Conservation (phyloP, 1,284 basidiomycete species). For the Sanghuangporus sanghuang region DNA sequence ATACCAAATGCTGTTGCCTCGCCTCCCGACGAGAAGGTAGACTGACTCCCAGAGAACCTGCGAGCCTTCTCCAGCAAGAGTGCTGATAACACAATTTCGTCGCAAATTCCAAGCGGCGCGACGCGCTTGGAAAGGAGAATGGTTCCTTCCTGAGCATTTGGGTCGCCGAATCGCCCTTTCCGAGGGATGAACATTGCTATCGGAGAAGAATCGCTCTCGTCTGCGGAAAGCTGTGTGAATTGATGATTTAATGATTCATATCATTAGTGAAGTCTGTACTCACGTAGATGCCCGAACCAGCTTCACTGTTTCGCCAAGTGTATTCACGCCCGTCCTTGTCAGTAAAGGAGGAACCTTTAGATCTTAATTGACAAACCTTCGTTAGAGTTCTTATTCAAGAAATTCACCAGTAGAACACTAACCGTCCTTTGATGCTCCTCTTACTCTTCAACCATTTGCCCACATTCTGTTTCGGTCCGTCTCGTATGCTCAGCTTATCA, state of each 20-base stretch:
- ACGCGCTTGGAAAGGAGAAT: neutral
- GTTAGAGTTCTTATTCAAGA: neutral
- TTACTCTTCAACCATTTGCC: conserved; percentile 7
- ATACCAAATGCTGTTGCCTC: neutral
- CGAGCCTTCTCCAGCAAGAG: conserved; percentile 8
- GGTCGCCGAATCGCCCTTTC: neutral
- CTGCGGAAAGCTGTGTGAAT: neutral
- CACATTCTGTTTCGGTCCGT: neutral
- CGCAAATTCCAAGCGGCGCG: neutral
- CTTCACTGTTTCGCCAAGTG: neutral
- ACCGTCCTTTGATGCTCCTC: neutral
- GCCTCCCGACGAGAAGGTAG: neutral
- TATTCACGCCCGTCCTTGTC: neutral
- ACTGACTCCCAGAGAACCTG: neutral
- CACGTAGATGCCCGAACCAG: neutral
- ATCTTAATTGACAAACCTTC: neutral
- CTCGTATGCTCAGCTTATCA: conserved; percentile 4
- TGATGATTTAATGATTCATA: neutral
- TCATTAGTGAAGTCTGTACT: neutral
- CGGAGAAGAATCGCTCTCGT: neutral
- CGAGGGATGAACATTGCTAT: conserved; percentile 5
- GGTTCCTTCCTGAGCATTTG: neutral
- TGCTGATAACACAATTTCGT: conserved; percentile 1
- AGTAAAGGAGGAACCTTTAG: neutral
- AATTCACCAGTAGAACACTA: neutral